These are phyloP conservation scores for Suillus alpinus DNA, from an alignment of 768 basidiomycete species.

Conservation along the genomic window DNA sequence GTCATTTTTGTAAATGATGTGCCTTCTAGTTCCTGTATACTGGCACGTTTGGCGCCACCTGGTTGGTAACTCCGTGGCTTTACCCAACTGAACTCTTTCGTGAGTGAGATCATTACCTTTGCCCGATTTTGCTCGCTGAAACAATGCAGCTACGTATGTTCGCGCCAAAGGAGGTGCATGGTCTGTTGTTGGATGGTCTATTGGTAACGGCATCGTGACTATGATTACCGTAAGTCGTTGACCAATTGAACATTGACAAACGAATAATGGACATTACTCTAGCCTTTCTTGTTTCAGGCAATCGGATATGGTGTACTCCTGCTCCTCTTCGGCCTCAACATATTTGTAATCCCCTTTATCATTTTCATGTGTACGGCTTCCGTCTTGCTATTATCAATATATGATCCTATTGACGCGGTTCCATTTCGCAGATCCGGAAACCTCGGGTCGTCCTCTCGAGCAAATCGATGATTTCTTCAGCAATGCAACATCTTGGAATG, in stretches of 20 bases:
- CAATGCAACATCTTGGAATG: conserved; percentile 9
- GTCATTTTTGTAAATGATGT: not conserved
- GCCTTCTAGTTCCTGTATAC: conserved; percentile 9
- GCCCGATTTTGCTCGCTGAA: not conserved
- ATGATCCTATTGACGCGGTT: not conserved
- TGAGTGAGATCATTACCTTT: not conserved
- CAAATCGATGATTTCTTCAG: conserved; percentile 9
- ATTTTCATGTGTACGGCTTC: conserved; percentile 6
- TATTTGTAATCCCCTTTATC: conserved; percentile 8
- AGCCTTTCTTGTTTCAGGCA: conserved; percentile 10
- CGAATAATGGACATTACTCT: not conserved
- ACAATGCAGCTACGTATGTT: not conserved
- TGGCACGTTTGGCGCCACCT: conserved; percentile 9
- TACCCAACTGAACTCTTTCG: conserved; percentile 10
- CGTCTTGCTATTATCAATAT: not conserved
- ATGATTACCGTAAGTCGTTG: conserved; percentile 8
- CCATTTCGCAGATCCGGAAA: conserved; percentile 5
- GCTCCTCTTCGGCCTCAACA: conserved; percentile 7
- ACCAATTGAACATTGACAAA: not conserved
- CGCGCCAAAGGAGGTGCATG: conserved; percentile 8
- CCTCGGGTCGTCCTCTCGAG: conserved; percentile 4
- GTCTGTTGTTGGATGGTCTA: conserved; percentile 7
- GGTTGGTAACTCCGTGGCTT: conserved; percentile 11
- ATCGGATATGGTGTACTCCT: conserved; percentile 8
- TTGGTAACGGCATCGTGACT: conserved; percentile 8